Evolutionary conservation across 352 stramenopile species (phyloP).

Genomic region (Phytophthora meadii): DNA sequence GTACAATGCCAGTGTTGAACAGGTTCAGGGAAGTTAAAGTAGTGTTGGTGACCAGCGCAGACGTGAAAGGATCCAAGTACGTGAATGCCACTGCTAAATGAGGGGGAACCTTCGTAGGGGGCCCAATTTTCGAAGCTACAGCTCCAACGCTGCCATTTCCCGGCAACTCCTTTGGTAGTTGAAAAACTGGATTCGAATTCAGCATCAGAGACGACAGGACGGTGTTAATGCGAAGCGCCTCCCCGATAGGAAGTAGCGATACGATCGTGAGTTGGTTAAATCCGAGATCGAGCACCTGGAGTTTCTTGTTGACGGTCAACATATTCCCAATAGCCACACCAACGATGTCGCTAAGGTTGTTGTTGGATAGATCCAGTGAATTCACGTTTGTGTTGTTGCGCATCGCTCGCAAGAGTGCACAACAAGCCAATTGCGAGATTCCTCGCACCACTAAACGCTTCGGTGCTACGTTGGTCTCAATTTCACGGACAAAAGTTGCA

Average conservation of each 20-base stretch:
- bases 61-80: constrained; percentile 49
- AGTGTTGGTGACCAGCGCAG: constrained; percentile 41
- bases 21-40: constrained; percentile 64
- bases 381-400: constrained; percentile 61
- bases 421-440: constrained; percentile 60
- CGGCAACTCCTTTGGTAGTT: constrained; percentile 32
- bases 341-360: constrained; percentile 54
- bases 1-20: constrained; percentile 64
- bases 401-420: constrained; percentile 65
- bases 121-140: neutral
- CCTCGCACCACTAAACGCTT: constrained; percentile 56
- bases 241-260: constrained; percentile 44
- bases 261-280: constrained; percentile 61
- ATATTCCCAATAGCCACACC: constrained; percentile 53
- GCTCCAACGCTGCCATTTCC: too few species aligned
- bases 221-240: constrained; percentile 47
- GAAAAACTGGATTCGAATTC: constrained; percentile 65
- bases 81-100: constrained; percentile 24
- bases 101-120: constrained; percentile 17
- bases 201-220: constrained; percentile 64
- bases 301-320: constrained; percentile 60
- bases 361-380: constrained; percentile 70
- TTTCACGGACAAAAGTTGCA: constrained; percentile 58
- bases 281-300: constrained; percentile 61
- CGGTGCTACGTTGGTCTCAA: constrained; percentile 54